Percentiles rank a stretch among this genome's conserved stretches.
These are phyloP conservation scores for Rhizopogon rudus DNA, from an alignment of 768 basidiomycete genomes.

Conservation along the genomic window DNA sequence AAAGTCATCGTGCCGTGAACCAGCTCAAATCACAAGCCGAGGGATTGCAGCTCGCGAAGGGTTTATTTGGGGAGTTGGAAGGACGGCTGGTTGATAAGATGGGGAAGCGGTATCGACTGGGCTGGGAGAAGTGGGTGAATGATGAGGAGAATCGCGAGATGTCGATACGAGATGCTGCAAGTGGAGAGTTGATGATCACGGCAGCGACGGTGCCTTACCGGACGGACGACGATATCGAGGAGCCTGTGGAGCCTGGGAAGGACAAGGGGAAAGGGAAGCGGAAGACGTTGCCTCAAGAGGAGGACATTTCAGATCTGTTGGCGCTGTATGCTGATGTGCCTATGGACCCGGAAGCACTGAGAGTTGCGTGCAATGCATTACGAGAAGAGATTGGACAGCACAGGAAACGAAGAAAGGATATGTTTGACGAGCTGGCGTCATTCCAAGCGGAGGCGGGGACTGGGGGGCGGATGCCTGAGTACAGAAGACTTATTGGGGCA, in stretches of 20 bases:
- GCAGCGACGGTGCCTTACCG: conserved; percentile 40
- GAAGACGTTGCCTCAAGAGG: conserved; percentile 41
- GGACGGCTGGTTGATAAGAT: conserved; percentile 66
- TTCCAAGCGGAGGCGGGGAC: conserved; percentile 91
- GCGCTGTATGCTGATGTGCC: conserved; percentile 55
- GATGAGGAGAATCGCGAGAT: conserved; percentile 80
- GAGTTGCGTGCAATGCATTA: conserved; percentile 51
- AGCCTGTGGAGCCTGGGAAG: conserved; percentile 30
- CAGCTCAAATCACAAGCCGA: conserved; percentile 69
- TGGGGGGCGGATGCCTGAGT: conserved; percentile 83
- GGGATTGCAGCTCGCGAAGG: conserved; percentile 55
- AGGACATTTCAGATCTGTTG: conserved; percentile 63
- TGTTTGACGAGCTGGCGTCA: conserved; percentile 72
- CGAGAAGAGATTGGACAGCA: conserved; percentile 62
- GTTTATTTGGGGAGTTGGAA: conserved; percentile 57
- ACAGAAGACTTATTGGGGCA: conserved; percentile 81
- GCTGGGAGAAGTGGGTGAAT: conserved; percentile 92
- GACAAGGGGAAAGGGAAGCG: conserved; percentile 54
- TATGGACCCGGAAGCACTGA: conserved; percentile 48
- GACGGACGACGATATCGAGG: conserved; percentile 43
- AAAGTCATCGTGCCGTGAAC: conserved; percentile 70
- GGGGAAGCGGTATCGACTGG: conserved; percentile 75
- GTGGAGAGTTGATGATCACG: conserved; percentile 49
- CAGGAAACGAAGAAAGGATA: conserved; percentile 60
- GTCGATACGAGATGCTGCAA: conserved; percentile 55